Percentiles rank a stretch among this genome's conserved stretches.
Conservation (phyloP, 495 filamentous ascomycete species). For the Aspergillus coremiiformis region DNA sequence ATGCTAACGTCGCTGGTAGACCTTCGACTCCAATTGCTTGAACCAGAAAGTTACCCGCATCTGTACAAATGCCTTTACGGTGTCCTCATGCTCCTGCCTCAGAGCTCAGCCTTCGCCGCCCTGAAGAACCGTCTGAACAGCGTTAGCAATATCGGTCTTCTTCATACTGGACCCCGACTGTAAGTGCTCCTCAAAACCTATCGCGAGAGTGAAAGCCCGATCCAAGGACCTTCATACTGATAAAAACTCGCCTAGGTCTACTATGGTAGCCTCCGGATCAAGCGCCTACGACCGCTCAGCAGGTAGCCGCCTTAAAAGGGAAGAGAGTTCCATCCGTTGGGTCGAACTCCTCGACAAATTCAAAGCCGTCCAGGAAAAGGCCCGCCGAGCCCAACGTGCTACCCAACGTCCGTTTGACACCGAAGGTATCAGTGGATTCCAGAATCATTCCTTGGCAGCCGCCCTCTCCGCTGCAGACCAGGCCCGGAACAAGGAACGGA, state of each 20-base stretch:
- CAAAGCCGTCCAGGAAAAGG: conserved; percentile 76
- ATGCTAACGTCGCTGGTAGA: conserved; percentile 43
- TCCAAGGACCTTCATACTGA: conserved; percentile 2
- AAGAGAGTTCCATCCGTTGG: conserved; percentile 84
- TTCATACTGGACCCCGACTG: conserved; percentile 78
- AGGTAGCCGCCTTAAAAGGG: conserved; percentile 66
- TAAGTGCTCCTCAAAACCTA: conserved; percentile 42
- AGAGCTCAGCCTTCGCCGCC: conserved; percentile 93
- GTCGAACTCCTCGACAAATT: conserved; percentile 95
- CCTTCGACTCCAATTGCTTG: conserved; percentile 92
- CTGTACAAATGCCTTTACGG: conserved; percentile 98
- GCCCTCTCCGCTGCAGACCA: conserved; percentile 29
- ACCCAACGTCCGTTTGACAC: conserved; percentile 28
- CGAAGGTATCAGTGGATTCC: conserved; percentile 13
- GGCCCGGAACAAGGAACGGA: conserved; percentile 36
- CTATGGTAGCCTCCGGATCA: conserved; percentile 8
- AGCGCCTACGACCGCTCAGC: conserved; percentile 54
- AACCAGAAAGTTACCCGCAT: conserved; percentile 92
- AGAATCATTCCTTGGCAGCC: conserved; percentile 23
- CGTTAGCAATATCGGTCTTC: conserved; percentile 91
- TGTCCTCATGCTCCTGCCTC: conserved; percentile 93
- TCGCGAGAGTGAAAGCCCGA: not conserved
- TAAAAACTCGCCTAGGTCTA: not conserved
- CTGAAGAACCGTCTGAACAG: conserved; percentile 95
- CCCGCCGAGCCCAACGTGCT: conserved; percentile 46